Base-by-base conservation (phyloP, 441 rosid species). In the Aleurites moluccanus region DNA sequence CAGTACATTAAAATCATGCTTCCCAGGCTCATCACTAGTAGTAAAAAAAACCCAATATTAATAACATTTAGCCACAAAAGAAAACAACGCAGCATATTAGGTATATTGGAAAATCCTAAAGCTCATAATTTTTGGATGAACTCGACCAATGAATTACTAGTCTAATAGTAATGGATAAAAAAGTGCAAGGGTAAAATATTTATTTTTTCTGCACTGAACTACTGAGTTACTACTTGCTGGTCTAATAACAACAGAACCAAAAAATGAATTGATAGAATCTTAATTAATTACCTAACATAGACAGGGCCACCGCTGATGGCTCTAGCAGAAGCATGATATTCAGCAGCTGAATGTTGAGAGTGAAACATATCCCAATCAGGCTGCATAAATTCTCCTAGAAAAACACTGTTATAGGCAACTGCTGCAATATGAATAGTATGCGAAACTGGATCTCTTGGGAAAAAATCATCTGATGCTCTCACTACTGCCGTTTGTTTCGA, bases 321-420 rank as follows among this genome's bases (percentile, higher is more conserved):
- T 23, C 99, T 86, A 10, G 99, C 99, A 0, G 99, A 91, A 0
- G 90, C 98, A 35, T 95, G 99, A 68, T 91, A 95, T 44, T 91
- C 97, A 2, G 96, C 99, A 6, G 96, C 97, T 50, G 99, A 89
- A 78, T 92, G 98, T 20, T 82, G 75, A 1, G 96, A 90, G 40
- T 95, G 99, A 79, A 95, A 95, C 99, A 95, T 95, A 68, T 95
- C 99, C 99, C 99, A 92, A 73, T 95, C 98, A 61, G 98, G 92
- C 80, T 62, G 88, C 99, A 95, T 95, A 72, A 91, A 73, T 76
- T 92, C 99, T 38, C 98, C 98, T 67, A 95, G 74, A 86, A 95
- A 95, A 68, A 95, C 88, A 27, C 93, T 91, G 69, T 95, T 95
- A 67, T 89, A 95, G 0, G 97, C 92, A 72, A 89, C 99, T 2